Conservation (phyloP, 192 early-diverging fungal species). For the Funneliformis mosseae region DNA sequence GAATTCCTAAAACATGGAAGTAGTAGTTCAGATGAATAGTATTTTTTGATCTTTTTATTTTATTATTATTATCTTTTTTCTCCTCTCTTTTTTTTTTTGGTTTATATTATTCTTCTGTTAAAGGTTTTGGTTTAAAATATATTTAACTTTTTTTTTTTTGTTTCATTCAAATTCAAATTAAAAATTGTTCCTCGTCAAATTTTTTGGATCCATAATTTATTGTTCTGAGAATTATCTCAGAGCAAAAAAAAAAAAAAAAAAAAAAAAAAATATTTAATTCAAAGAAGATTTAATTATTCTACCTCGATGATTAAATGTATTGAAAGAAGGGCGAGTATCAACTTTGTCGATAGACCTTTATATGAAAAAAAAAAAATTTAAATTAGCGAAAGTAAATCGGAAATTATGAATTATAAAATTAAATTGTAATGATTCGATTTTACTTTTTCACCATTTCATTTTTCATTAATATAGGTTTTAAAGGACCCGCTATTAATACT, state of each 20-base stretch:
- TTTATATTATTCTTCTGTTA: too few species aligned
- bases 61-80: conserved; percentile 28
- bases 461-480: conserved; percentile 63
- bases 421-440: neutral
- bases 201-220: too few species aligned
- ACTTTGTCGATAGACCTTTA: conserved; percentile 60
- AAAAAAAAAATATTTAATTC: neutral
- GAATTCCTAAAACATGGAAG: conserved; percentile 24
- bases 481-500: conserved; percentile 52
- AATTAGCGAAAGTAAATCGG: neutral
- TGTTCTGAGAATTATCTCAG: too few species aligned
- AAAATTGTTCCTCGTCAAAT: too few species aligned
- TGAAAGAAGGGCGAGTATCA: conserved; percentile 62
- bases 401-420: neutral
- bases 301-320: conserved; percentile 59
- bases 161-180: too few species aligned
- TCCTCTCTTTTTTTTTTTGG: conserved; percentile 14
- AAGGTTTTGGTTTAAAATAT: too few species aligned
- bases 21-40: conserved; percentile 27
- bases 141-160: too few species aligned
- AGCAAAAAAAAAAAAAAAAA: too few species aligned
- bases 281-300: conserved; percentile 33
- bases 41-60: conserved; percentile 11
- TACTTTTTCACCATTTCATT: conserved; percentile 64
- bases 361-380: neutral